Percentiles rank a stretch among this genome's conserved stretches.
These are phyloP conservation scores for Pichia sp. DNA, from an alignment of 1,139 yeast species.

Conservation along the genomic window DNA sequence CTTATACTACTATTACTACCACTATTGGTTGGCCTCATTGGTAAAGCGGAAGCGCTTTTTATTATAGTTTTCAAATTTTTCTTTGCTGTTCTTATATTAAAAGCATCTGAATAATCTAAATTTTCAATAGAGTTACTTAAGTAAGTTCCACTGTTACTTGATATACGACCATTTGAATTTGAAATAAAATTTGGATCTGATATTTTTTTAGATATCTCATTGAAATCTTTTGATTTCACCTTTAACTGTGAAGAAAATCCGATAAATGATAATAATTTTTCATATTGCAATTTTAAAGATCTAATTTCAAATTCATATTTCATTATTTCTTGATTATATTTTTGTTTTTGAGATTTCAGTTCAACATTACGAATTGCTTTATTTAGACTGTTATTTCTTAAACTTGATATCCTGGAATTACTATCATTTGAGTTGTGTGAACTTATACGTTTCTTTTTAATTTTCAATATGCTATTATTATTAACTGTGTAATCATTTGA, in stretches of 20 bases:
- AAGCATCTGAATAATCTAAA: conserved; percentile 51
- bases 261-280: conserved; percentile 49
- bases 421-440: conserved; percentile 5
- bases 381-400: conserved; percentile 21
- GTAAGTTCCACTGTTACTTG: conserved; percentile 1
- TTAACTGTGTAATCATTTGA: too few species aligned
- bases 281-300: conserved; percentile 50
- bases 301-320: conserved; percentile 50
- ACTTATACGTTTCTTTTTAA: conserved; percentile 8
- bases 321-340: conserved; percentile 46
- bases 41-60: conserved; percentile 32
- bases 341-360: conserved; percentile 20
- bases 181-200: conserved; percentile 1
- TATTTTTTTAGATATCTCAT: conserved; percentile 1
- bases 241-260: conserved; percentile 51
- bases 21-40: conserved; percentile 27
- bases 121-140: conserved; percentile 11
- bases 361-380: conserved; percentile 30
- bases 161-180: conserved; percentile 12
- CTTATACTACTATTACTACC: background rate
- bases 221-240: conserved; percentile 3
- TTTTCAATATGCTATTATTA: background rate
- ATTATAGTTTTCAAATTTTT: conserved; percentile 35
- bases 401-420: conserved; percentile 18
- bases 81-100: conserved; percentile 38